Evolutionary conservation across 2,329 filamentous ascomycete genomes (phyloP), one percentile per base, ranked within the genome.

Genomic region (Trichoderma lentiforme): DNA sequence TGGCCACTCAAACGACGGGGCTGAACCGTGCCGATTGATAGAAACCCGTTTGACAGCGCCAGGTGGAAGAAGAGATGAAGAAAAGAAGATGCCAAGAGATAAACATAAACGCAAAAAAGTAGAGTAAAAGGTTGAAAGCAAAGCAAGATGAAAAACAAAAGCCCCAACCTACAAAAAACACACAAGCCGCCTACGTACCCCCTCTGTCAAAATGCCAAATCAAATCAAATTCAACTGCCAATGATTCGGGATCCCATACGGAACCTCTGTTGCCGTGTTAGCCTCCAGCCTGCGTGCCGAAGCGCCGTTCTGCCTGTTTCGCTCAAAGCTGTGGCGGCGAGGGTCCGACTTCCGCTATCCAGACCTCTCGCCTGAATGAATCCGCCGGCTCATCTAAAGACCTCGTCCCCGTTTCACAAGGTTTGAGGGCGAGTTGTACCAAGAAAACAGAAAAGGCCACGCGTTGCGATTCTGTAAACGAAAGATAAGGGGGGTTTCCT

Each of bases 241-340:
- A 51, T 24, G 4, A 43, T 28, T 51, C 18, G n/a, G 4, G 6
- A 39, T 61, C 32, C 32, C 58, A 39, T n/a, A 36, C 66, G 66
- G 66, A 26, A 32, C 34, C 53, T 34, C 18, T 24, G 34, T 32
- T 69, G 66, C 66, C 66, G 66, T 39, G n/a, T 4, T 60, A 61
- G 66, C 66, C 51, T 66, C 32, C 66, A 32, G 21, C 26, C 30
- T 47, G 66, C 53, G 66, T 69, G 66, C 66, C 66, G 66, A 60
- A 51, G 24, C 36, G 56, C 53, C 66, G 56, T 60, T 32, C 28
- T 60, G 56, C 56, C 65, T 51, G 28, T 56, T 56, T 69, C 30
- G 53, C 24, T 36, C 39, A 56, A 21, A 39, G 15, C 18, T 14
- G 64, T 58, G 32, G 64, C 64, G 51, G 51, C 64, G 24, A 56